phyloP scores from a whole-genome alignment of 2,329 filamentous ascomycete species.

The Colletotrichum somersetense region DNA sequence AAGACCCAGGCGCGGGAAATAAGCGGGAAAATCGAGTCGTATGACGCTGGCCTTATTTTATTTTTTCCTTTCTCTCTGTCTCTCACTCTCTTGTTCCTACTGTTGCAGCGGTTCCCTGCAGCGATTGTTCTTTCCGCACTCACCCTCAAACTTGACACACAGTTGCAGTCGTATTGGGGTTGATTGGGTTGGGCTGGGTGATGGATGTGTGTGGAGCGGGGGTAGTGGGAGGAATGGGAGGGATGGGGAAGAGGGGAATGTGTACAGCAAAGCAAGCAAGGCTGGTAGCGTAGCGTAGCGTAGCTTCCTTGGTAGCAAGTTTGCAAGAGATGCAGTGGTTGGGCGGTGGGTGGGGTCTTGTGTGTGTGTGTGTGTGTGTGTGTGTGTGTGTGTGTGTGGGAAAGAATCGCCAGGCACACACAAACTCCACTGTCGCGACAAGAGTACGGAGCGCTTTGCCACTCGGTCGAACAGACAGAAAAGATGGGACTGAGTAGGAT shows the following conservation, averaged over 20 bases:
- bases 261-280: too few species aligned
- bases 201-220: constrained; percentile 1
- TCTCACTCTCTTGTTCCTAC: neutral
- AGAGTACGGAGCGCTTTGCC: too few species aligned
- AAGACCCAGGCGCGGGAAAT: constrained; percentile 22
- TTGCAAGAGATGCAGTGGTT: too few species aligned
- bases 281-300: too few species aligned
- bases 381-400: too few species aligned
- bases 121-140: neutral
- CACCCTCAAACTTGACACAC: neutral
- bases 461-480: neutral
- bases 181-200: neutral
- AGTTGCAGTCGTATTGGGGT: constrained; percentile 1
- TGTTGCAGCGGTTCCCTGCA: neutral
- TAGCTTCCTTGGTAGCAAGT: too few species aligned
- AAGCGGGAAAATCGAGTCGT: constrained; percentile 25
- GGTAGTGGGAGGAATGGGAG: neutral
- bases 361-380: too few species aligned
- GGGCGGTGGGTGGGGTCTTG: too few species aligned
- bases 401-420: neutral
- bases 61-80: neutral
- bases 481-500: neutral
- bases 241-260: too few species aligned
- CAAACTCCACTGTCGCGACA: neutral
- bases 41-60: constrained; percentile 38